Conservation (phyloP, 2,329 filamentous ascomycete species). For the Didymella exigua region DNA sequence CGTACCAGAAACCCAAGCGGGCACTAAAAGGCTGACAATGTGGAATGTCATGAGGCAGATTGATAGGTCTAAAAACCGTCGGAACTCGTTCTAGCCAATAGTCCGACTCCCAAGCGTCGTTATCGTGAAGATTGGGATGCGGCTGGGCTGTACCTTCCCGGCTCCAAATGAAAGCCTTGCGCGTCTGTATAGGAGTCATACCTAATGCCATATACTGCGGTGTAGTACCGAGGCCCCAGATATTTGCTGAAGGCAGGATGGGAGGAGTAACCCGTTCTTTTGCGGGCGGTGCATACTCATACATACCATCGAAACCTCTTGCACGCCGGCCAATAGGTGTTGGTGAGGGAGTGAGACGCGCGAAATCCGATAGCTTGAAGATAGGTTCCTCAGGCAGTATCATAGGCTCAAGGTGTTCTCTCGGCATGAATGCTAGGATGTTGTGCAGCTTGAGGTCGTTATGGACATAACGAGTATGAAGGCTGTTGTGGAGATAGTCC, state of each 20-base stretch:
- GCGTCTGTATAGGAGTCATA: slow-evolving; percentile 14
- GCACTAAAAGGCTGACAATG: slow-evolving; percentile 17
- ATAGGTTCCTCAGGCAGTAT: slow-evolving; percentile 21
- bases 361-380: slow-evolving; percentile 35
- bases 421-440: background rate
- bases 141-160: background rate
- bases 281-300: slow-evolving; percentile 28
- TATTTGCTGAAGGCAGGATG: slow-evolving; percentile 24
- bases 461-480: slow-evolving; percentile 65
- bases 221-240: slow-evolving; percentile 32
- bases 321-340: background rate
- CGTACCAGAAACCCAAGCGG: slow-evolving; percentile 23
- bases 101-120: slow-evolving; percentile 2
- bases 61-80: background rate
- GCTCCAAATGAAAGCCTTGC: slow-evolving; percentile 9
- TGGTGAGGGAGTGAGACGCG: slow-evolving; percentile 16
- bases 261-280: slow-evolving; percentile 11
- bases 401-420: background rate
- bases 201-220: slow-evolving; percentile 28
- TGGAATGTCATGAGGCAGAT: background rate
- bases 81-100: background rate
- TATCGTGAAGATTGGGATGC: background rate
- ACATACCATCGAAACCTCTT: slow-evolving; percentile 20
- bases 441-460: slow-evolving; percentile 83
- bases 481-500: slow-evolving; percentile 27